Percentiles rank a stretch among this genome's conserved stretches.
These are phyloP conservation scores for Seminavis robusta DNA, from an alignment of 108 stramenopile genomes.

Conservation along the genomic window DNA sequence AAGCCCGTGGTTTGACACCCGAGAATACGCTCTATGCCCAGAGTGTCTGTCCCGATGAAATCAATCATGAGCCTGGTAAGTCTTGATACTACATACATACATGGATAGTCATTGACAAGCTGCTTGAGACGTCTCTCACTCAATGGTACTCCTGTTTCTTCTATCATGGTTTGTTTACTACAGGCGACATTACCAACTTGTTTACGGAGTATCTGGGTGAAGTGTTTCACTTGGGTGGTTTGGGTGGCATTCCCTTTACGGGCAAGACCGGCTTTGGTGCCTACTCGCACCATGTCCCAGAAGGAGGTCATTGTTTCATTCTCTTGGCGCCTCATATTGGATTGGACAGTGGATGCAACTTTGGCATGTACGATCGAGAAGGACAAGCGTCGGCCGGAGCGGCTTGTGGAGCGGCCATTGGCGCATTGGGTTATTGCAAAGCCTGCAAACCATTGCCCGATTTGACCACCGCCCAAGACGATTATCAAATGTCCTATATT, in stretches of 20 bases:
- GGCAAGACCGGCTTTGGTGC: conserved; percentile 21
- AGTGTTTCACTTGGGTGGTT: conserved; percentile 13
- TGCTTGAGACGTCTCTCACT: no score
- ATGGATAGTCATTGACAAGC: no score
- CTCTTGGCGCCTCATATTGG: conserved; percentile 14
- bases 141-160: no score
- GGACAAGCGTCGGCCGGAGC: conserved; percentile 9
- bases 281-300: conserved; percentile 25
- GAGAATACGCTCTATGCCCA: no score
- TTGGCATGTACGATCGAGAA: conserved; percentile 12
- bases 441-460: conserved; percentile 8
- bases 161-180: no score
- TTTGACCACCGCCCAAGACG: no score
- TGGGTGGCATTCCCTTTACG: conserved; percentile 14
- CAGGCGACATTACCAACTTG: conserved; percentile 9
- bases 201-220: conserved; percentile 12
- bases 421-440: conserved; percentile 6
- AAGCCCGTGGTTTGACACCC: no score
- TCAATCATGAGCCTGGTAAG: no score
- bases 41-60: no score
- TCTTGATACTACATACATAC: no score
- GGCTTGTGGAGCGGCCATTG: conserved; percentile 13
- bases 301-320: no score
- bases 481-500: no score
- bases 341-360: background rate